Evolutionary conservation across 2,329 filamentous ascomycete genomes (phyloP), one percentile per base, ranked within the genome.

Genomic region (Monilinia fructicola): DNA sequence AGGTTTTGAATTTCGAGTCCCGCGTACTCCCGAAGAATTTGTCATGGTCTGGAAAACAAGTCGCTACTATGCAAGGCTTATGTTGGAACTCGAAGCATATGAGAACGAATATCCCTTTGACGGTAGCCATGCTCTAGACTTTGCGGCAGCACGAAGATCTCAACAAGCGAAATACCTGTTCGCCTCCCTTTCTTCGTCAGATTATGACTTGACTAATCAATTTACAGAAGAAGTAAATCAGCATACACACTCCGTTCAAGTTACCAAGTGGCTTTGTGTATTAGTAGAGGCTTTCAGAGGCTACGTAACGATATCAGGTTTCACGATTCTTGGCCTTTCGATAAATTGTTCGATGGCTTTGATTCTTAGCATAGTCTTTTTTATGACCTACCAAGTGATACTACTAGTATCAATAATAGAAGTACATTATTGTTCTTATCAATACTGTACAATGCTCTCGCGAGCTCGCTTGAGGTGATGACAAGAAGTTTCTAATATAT

Each of bases 251-350:
- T 97, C 35, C 93, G 91, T 0, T 90, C 89, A 72, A 63, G 68
- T 3, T 87, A 93, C 76, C 93, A 98, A 78, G 78, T 97, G 68
- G 77, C 84, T 67, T 86, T 97, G n/a, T 97, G 93, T 76, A 81
- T 96, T 62, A 87, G 87, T 81, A 89, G 94, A 75, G 93, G 91
- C 18, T 94, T 90, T 80, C 86, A 87, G 74, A 87, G 93, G 64
- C 82, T 97, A 21, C 84, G 82, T 67, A 90, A 89, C 60, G 93
- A 97, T 74, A 80, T 95, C 70, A 92, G 64, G 6, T 66, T 97
- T 21, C n/a, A 82, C 88, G 12, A 80, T 93, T 67, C 69, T 90
- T 35, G 67, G 67, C 42, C 64, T 75, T 9, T 67, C 72, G 26
- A 71, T 68, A 7, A 73, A 74, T 48, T 64, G 59, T 35, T 26